Evolutionary conservation across 2,329 filamentous ascomycete species (phyloP), one percentile per base, ranked within the genome.

Genomic region (Monosporascus sp.): DNA sequence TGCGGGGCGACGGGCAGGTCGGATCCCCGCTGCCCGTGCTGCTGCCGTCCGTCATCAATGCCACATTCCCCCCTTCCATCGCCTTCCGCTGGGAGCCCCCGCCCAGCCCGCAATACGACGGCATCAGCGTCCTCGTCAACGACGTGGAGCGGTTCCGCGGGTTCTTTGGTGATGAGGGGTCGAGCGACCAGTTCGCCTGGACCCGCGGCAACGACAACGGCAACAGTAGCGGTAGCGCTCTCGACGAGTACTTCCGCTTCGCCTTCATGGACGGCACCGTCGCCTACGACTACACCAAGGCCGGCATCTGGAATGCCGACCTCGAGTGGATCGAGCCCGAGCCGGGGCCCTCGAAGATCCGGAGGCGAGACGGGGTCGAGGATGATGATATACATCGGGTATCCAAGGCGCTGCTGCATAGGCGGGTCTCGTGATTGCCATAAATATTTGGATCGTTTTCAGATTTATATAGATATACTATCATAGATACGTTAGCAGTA

Each of bases 141-240:
- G 90, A 95, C 60, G 90, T 95, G 1, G 90, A 95, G 70, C 76
- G 89, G 20, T 91, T 87, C 67, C 75, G 87, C n/a, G 81, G 81
- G 6, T 93, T 87, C 68, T 87, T 87, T 56, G 79, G 78, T 46
- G 79, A 84, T 48, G 76, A 73, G 41, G 74, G 76, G n/a, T 31
- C 25, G 39, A 70, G 72, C 27, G 63, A 72, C 20, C 64, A 69
- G 15, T 88, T 88, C 58, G 77, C 79, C 0, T 90, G 87, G 85
- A 71, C 70, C 1, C 75, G 83, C 55, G 74, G 79, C 37, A 68
- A 63, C 22, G 70, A 60, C 20, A 44, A 8, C 20, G 20, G 5
- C 41, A 44, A 15, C 22, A n/a, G 24, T 24, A 46, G 17, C 24
- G 20, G 14, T 7, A 46, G 15, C 5, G 15, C 24, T 7, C 5